Evolutionary conservation across 441 rosid genomes (phyloP).

Genomic region (Corymbia calophylla): DNA sequence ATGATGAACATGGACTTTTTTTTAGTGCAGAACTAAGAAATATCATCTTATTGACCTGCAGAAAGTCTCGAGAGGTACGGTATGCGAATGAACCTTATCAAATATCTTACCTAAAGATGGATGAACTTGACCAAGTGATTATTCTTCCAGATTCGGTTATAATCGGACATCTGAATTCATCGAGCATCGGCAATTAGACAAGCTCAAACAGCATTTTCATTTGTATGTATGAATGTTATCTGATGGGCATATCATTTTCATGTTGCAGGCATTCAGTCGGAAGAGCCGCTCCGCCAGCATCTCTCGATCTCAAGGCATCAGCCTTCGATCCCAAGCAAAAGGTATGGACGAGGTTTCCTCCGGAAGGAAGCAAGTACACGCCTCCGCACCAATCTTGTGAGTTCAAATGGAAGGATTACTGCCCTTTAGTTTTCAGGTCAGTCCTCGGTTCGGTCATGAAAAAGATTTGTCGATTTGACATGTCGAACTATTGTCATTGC

Average conservation of each 20-base stretch:
- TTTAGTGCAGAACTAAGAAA: background rate
- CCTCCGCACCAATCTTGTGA: conserved; percentile 15
- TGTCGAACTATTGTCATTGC: background rate
- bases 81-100: background rate
- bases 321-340: conserved; percentile 13
- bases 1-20: background rate
- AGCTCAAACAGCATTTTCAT: background rate
- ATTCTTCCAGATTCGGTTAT: background rate
- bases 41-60: background rate
- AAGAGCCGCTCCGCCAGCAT: conserved; percentile 6
- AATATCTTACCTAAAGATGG: background rate
- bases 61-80: background rate
- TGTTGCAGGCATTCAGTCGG: conserved; percentile 6
- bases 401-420: conserved; percentile 17
- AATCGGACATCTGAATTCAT: background rate
- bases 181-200: background rate
- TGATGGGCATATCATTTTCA: background rate
- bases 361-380: conserved; percentile 14
- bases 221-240: background rate
- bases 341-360: conserved; percentile 11
- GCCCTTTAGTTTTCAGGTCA: conserved; percentile 17
- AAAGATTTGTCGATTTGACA: background rate
- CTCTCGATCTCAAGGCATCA: conserved; percentile 10
- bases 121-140: background rate
- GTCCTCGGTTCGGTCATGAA: background rate